Percentiles rank a stretch among this genome's conserved stretches.
These are phyloP conservation scores for Puccinia polysora DNA, from an alignment of 1,284 basidiomycete species.

Conservation along the genomic window DNA sequence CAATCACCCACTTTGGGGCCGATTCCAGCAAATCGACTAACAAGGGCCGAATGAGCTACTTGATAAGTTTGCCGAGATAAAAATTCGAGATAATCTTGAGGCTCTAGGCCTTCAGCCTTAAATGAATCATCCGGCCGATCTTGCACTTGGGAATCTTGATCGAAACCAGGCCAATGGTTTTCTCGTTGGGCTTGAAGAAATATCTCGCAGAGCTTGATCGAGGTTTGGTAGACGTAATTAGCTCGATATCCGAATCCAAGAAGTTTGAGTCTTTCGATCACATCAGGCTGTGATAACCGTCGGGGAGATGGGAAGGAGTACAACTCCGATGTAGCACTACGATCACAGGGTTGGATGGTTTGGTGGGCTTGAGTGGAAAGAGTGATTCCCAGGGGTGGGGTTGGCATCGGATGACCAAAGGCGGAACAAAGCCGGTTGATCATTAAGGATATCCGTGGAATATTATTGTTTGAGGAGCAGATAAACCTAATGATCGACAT, in stretches of 20 bases:
- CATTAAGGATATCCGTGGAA: slow-evolving; percentile 82
- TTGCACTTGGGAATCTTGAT: slow-evolving; percentile 44
- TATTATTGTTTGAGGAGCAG: slow-evolving; percentile 97
- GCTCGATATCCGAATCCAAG: slow-evolving; percentile 96
- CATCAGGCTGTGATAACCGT: slow-evolving; percentile 62
- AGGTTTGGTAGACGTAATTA: slow-evolving; percentile 76
- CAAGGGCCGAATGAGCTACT: slow-evolving; percentile 60
- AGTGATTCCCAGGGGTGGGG: slow-evolving; percentile 41
- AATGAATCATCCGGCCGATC: neutral
- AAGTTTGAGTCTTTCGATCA: slow-evolving; percentile 64
- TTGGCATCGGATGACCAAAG: slow-evolving; percentile 45
- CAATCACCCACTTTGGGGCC: slow-evolving; percentile 96
- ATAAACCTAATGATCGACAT: slow-evolving; percentile 69
- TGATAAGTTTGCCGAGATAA: slow-evolving; percentile 59
- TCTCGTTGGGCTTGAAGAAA: slow-evolving; percentile 60
- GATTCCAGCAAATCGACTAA: slow-evolving; percentile 80
- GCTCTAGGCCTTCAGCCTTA: neutral
- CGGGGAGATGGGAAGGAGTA: slow-evolving; percentile 81
- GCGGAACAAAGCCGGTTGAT: slow-evolving; percentile 58
- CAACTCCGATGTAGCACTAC: slow-evolving; percentile 55
- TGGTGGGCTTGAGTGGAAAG: slow-evolving; percentile 54
- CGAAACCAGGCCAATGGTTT: slow-evolving; percentile 54
- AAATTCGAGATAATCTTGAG: slow-evolving; percentile 58
- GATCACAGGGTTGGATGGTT: slow-evolving; percentile 44
- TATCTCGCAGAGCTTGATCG: slow-evolving; percentile 53